phyloP scores from a whole-genome alignment of 768 basidiomycete genomes.

The Nidularia pulvinata region DNA sequence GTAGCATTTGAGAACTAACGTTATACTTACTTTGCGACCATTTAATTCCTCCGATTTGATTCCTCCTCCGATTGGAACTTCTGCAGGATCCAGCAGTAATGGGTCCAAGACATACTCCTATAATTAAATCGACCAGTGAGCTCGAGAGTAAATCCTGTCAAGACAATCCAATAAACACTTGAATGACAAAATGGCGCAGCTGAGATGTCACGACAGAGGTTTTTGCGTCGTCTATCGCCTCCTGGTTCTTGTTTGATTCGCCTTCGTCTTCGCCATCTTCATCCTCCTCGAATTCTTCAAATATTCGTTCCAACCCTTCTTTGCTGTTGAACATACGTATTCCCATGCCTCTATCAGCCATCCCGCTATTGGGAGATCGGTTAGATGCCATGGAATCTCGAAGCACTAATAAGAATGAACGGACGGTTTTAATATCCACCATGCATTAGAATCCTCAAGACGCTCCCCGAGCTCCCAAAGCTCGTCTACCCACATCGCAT shows the following conservation, averaged over 20 bases:
- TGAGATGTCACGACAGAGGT: constrained; percentile 82
- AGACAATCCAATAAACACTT: constrained; percentile 46
- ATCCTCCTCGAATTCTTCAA: constrained; percentile 75
- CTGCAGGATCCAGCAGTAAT: constrained; percentile 71
- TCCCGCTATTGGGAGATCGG: constrained; percentile 46
- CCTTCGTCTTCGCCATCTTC: constrained; percentile 47
- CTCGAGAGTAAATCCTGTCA: background rate
- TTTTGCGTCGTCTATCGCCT: constrained; percentile 27
- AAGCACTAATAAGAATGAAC: constrained; percentile 11
- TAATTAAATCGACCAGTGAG: background rate
- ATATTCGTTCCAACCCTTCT: constrained; percentile 69
- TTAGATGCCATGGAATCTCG: constrained; percentile 2
- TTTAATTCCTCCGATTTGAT: constrained; percentile 18
- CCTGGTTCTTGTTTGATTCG: constrained; percentile 30
- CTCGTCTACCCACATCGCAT: constrained; percentile 92
- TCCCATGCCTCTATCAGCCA: constrained; percentile 96
- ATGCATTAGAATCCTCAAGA: constrained; percentile 51
- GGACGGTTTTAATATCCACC: constrained; percentile 96
- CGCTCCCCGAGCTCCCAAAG: constrained; percentile 80
- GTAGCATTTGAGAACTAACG: background rate
- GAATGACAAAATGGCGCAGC: constrained; percentile 93
- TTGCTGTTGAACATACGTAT: constrained; percentile 88
- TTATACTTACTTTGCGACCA: constrained; percentile 56
- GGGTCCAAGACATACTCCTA: constrained; percentile 89
- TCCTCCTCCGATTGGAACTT: constrained; percentile 26